Conservation (phyloP, 345 rosid genomes). For the Lepidium sativum region DNA sequence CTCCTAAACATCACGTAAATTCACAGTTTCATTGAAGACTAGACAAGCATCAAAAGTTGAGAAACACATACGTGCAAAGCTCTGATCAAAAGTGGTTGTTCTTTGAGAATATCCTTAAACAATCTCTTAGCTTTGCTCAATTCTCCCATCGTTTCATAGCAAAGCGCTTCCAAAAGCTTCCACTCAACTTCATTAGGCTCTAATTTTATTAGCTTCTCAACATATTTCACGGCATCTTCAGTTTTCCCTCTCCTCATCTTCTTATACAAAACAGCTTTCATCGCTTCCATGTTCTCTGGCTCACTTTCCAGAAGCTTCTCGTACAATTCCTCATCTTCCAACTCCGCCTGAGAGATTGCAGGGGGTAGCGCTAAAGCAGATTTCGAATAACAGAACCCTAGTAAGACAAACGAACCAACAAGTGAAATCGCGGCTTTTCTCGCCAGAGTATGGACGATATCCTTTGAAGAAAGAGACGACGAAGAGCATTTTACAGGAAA, state of each 20-base stretch:
- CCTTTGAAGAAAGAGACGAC: constrained; percentile 20
- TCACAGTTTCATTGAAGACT: neutral
- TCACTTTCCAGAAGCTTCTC: constrained; percentile 65
- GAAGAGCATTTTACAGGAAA: constrained; percentile 4
- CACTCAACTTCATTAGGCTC: constrained; percentile 77
- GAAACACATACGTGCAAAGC: constrained; percentile 73
- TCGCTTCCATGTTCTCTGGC: constrained; percentile 55
- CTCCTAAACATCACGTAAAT: neutral
- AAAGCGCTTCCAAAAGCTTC: constrained; percentile 86
- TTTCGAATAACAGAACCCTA: constrained; percentile 39
- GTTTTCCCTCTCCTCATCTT: constrained; percentile 74
- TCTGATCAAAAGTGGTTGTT: constrained; percentile 67
- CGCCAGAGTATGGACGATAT: constrained; percentile 21
- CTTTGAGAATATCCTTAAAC: constrained; percentile 54
- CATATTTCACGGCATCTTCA: constrained; percentile 54
- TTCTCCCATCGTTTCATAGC: constrained; percentile 71
- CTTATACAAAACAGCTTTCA: constrained; percentile 58
- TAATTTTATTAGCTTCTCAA: constrained; percentile 50
- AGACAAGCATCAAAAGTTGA: neutral
- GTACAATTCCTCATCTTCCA: constrained; percentile 43
- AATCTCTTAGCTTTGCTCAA: constrained; percentile 56
- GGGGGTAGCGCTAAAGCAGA: constrained; percentile 42
- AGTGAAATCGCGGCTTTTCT: constrained; percentile 40
- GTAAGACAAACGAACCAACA: constrained; percentile 48
- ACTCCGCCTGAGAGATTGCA: constrained; percentile 26